A percentile compares a stretch with the other conserved stretches of the same genome.
These are phyloP conservation scores for Panicum virgatum DNA, from an alignment of 202 grass and related monocot genomes.

Conservation along the genomic window DNA sequence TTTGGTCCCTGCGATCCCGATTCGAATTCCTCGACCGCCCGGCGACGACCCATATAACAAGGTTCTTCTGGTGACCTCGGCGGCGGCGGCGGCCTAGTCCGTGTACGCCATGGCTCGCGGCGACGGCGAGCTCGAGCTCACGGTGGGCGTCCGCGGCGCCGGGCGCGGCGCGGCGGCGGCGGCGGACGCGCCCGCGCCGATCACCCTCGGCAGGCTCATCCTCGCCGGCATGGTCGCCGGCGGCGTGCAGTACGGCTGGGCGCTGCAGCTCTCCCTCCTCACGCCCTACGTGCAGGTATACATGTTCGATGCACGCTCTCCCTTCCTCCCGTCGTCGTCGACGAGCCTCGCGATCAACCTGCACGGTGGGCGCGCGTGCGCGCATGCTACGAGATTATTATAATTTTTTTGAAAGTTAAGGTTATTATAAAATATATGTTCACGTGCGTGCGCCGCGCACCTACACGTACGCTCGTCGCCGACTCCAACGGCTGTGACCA, in stretches of 20 bases:
- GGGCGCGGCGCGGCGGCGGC: background rate
- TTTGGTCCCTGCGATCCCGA: too few relatives aligned
- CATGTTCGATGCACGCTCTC: too few relatives aligned
- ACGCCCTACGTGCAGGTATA: constrained; percentile 90
- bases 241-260: constrained; percentile 95
- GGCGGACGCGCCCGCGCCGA: background rate
- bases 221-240: constrained; percentile 74
- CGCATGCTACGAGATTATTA: background rate
- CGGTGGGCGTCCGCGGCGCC: constrained; percentile 31
- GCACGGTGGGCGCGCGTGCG: background rate
- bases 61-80: background rate
- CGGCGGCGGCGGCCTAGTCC: too few relatives aligned
- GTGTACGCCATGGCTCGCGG: constrained; percentile 32
- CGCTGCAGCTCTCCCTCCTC: constrained; percentile 90
- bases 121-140: constrained; percentile 53
- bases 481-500: too few relatives aligned
- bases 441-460: background rate
- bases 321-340: too few relatives aligned
- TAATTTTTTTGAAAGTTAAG: too few relatives aligned
- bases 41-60: too few relatives aligned
- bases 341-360: background rate
- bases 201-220: constrained; percentile 64
- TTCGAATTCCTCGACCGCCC: background rate
- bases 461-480: background rate
- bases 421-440: background rate